Evolutionary conservation across 1,284 basidiomycete species (phyloP), one percentile per base, ranked within the genome.

Genomic region (Sparassis latifolia): DNA sequence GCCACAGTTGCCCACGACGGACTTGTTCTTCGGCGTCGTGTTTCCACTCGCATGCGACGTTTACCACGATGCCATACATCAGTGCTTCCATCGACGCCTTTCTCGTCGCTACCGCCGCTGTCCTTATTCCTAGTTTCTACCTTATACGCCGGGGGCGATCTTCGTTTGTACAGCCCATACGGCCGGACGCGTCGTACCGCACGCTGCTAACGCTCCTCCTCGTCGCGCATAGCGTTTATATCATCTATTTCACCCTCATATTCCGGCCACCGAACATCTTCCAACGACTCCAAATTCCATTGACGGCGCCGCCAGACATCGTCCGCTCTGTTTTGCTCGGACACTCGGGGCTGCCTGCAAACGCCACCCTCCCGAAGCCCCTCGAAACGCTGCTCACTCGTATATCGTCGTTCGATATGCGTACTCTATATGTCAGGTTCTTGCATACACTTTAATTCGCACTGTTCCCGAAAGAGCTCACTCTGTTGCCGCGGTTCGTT

Each of bases 211-310:
- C 66, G 10, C 39, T 72, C 20, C 61, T 78, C 40, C 64, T 84
- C 2, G 65, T 78, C n/a, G 53, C 76, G 30, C 82, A 89, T 59
- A 73, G 81, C 0, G 59, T 86, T 12, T 78, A 75, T 58, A 66
- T 76, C 10, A 58, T 83, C 7, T 75, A 78, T 59, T 64, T 60
- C 37, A 51, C 86, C n/a, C 60, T 77, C 10, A 62, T 79, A 10
- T 61, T 65, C 37, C 74, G 73, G 47, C 83, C 86, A 4, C 71
- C 73, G 33, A 89, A 89, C 60, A 58, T 89, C 32, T 89, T 87
- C 63, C 69, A 68, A 30, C 60, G 68, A 2, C 68, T 88, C 20
- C 60, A 67, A 3, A 63, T 87, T 45, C 78, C 83, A 0, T 57
- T 86, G 45, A 80, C 73, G 50, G 71, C 73, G 3, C 72, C 82